Conservation (phyloP, 2,329 filamentous ascomycete species). For the Emmonsiellopsis sp. region DNA sequence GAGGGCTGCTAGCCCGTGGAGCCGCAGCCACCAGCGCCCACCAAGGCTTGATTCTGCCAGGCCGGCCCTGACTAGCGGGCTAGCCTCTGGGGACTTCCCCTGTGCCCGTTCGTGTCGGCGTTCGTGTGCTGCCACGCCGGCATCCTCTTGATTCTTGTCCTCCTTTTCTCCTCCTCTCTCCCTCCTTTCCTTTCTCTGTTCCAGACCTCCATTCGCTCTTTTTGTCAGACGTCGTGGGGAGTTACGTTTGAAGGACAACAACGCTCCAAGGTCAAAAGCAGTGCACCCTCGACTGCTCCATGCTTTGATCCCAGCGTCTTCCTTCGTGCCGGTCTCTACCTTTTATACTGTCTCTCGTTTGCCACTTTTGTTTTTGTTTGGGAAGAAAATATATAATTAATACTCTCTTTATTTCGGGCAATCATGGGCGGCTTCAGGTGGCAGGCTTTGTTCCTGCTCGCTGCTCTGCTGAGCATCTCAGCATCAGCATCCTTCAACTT, state of each 20-base stretch:
- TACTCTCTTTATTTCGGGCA: conserved; percentile 1
- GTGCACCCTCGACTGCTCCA: too few relatives aligned
- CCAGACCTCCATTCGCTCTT: neutral
- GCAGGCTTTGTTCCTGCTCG: neutral
- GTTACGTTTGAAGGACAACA: neutral
- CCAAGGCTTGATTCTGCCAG: too few relatives aligned
- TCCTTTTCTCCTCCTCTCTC: neutral
- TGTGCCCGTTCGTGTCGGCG: too few relatives aligned
- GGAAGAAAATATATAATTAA: neutral
- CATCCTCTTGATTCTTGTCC: neutral
- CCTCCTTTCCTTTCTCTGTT: neutral
- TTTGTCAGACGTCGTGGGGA: neutral
- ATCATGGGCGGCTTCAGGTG: conserved; percentile 1
- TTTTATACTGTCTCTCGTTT: neutral
- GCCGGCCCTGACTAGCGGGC: too few relatives aligned
- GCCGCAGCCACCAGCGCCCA: too few relatives aligned
- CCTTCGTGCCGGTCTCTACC: conserved; percentile 1
- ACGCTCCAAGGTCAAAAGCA: too few relatives aligned
- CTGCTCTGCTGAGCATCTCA: neutral
- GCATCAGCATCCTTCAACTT: conserved; percentile 14
- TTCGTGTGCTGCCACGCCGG: too few relatives aligned
- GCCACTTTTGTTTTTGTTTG: neutral
- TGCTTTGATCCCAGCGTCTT: neutral
- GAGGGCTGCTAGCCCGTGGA: too few relatives aligned
- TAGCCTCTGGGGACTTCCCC: too few relatives aligned